Conservation (phyloP, 2,329 filamentous ascomycete species). For the Diplodia scrobiculata region DNA sequence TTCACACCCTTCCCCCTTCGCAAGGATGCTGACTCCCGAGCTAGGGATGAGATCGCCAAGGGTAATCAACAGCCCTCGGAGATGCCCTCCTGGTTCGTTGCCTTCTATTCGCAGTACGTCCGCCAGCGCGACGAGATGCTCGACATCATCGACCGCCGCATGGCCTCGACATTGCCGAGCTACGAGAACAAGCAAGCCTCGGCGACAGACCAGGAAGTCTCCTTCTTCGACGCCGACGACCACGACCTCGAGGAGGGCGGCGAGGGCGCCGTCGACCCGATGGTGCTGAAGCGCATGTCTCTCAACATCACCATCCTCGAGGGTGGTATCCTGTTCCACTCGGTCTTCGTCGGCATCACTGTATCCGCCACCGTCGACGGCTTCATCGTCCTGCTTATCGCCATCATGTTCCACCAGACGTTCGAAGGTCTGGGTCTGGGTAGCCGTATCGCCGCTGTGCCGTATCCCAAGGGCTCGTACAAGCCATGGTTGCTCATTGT, state of each 20-base stretch:
- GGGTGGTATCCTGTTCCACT: slow-evolving; percentile 77
- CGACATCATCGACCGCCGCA: slow-evolving; percentile 52
- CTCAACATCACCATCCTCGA: slow-evolving; percentile 59
- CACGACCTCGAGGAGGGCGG: slow-evolving; percentile 26
- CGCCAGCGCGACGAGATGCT: slow-evolving; percentile 63
- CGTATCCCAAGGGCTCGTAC: slow-evolving; percentile 43
- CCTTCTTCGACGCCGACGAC: slow-evolving; percentile 43
- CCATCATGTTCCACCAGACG: slow-evolving; percentile 73
- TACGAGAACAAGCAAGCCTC: slow-evolving; percentile 38
- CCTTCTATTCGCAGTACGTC: slow-evolving; percentile 65
- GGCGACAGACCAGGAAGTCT: slow-evolving; percentile 36
- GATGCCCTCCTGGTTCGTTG: slow-evolving; percentile 65
- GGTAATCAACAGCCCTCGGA: slow-evolving; percentile 41
- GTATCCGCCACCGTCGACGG: slow-evolving; percentile 67
- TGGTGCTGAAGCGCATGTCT: slow-evolving; percentile 45
- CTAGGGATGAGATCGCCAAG: slow-evolving; percentile 37
- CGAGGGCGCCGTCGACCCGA: slow-evolving; percentile 41
- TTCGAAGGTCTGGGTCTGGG: slow-evolving; percentile 87
- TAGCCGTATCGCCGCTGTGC: slow-evolving; percentile 78
- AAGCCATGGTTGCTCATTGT: slow-evolving; percentile 72
- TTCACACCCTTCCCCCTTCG: background rate
- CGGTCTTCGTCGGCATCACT: slow-evolving; percentile 74
- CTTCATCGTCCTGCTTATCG: slow-evolving; percentile 67
- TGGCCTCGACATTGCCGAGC: slow-evolving; percentile 39
- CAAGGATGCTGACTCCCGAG: slow-evolving; percentile 33